Evolutionary conservation across 257 asterid species (phyloP), one percentile per base, ranked within the genome.

Genomic region (Nicotiana undulata): DNA sequence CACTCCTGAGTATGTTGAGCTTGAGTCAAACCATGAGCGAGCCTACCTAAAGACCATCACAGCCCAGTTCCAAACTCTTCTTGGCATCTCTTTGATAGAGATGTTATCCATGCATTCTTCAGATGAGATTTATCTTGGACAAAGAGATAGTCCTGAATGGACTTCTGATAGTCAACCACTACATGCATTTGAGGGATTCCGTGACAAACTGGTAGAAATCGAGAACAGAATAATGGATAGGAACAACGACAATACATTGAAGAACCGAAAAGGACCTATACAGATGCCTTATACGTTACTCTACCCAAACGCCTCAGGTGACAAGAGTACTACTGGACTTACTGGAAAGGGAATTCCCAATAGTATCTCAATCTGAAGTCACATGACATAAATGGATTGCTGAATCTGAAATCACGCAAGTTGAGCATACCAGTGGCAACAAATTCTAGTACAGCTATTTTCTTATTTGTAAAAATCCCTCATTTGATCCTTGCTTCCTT

Each of bases 341-440:
- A 79, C 87, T 26, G 87, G 82, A 26, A 79, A 61, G 79, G 87
- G 87, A 82, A 85, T 85, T n/a, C 87, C 87, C 20, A 85, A 85
- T 51, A 82, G 85, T 17, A 58, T 82, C 51, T 75, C 85, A 29
- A 78, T 85, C 9, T 81, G 76, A 85, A 68, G 67, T 63, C 24
- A 24, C 77, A 37, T 67, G 11, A 37, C 11, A 67, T 66, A 13
- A 67, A 67, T 67, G 31, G 32, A 2, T 40, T 40, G 34, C 28
- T 20, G 20, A 55, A 55, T 55, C 9, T 55, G 61, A 17, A 17
- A 55, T 55, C 20, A 55, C 61, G 5, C 22, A 55, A 55, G 9
- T 18, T 55, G 22, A 17, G 18, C 24, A 6, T 53, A 55, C 18
- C 9, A 17, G 22, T 18, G 24, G 9, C 61, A 55, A 17, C 9